Conservation (phyloP, 768 basidiomycete species). For the Pisolithus albus region DNA sequence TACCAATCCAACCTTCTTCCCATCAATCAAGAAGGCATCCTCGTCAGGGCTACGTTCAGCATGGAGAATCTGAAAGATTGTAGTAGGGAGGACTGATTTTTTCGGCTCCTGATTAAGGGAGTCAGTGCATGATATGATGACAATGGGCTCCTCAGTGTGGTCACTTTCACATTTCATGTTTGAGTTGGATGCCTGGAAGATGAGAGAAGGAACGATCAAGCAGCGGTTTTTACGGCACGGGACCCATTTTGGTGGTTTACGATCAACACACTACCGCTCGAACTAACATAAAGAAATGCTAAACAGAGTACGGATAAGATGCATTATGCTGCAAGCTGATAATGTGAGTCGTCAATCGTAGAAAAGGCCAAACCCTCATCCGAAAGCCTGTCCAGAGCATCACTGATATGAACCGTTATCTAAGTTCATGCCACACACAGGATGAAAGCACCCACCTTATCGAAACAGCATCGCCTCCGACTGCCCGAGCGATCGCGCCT, state of each 20-base stretch:
- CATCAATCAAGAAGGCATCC: slow-evolving; percentile 42
- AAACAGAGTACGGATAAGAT: too few relatives aligned
- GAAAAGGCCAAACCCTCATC: slow-evolving; percentile 75
- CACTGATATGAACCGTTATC: slow-evolving; percentile 32
- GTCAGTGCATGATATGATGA: slow-evolving; percentile 2
- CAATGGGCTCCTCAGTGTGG: slow-evolving; percentile 2
- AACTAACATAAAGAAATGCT: too few relatives aligned
- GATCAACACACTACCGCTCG: too few relatives aligned
- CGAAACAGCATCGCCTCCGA: slow-evolving; percentile 49
- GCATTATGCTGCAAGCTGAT: slow-evolving; percentile 42
- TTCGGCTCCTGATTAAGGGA: background rate
- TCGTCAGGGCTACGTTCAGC: slow-evolving; percentile 37
- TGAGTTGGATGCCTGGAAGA: background rate
- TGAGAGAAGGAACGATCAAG: background rate
- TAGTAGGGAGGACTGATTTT: slow-evolving; percentile 39
- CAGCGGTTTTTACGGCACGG: too few relatives aligned
- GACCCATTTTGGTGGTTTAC: too few relatives aligned
- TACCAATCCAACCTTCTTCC: slow-evolving; percentile 32
- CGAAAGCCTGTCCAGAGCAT: slow-evolving; percentile 71
- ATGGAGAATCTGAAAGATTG: slow-evolving; percentile 46
- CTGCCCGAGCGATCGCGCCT: slow-evolving; percentile 57
- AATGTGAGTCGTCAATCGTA: slow-evolving; percentile 80
- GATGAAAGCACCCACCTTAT: slow-evolving; percentile 47
- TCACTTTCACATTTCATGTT: background rate
- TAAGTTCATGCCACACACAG: background rate